Base-by-base conservation (phyloP, 2,329 filamentous ascomycete genomes). In the Cytospora schulzeri region DNA sequence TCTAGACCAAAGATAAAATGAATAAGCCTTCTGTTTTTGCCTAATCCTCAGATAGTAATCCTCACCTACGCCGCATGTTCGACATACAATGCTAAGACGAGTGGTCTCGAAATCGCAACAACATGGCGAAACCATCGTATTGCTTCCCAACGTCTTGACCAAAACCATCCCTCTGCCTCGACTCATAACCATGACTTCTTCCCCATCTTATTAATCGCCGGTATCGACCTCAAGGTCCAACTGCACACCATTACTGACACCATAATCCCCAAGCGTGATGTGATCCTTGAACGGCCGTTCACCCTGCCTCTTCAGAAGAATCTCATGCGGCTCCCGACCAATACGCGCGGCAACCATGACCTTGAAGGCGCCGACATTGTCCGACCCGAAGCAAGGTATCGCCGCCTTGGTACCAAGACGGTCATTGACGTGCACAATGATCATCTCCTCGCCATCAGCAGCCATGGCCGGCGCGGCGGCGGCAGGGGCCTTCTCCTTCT, bases 341-440 rank as follows among this genome's bases (percentile, higher is more conserved):
- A 97, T 96, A 68, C 91, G 86, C 50, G 91, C 91, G 5, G 93
- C 93, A 28, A 97, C 93, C 83, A 96, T 90, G 55, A 93, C 89
- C 79, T 97, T 97, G 80, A 97, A 92, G 66, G 93, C 84, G 68
- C 89, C 89, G 69, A 97, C 89, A 9, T 88, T 89, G 78, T 98
- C 94, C 3, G 88, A 90, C 0, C 91, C 88, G 64, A 97, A 81
- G 75, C 93, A 97, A 0, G 94, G 94, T 68, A 98, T 95, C 60
- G 91, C 90, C 19, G 93, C 92, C 73, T 97, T 97, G n/a, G 94
- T 97, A 15, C 94, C 94, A 41, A 98, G 81, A n/a, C 94, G 86
- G 77, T 98, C 94, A 75, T 98, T 98, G 73, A 98, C 88, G 72
- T 94, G 88, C 22, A 98, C 93, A 59, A 96, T 86, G 70, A 98